Percentiles rank a stretch among this genome's conserved stretches.
Evolutionary conservation across 169 alveolate species (phyloP).

Genomic region (Plasmodium billcollinsi): DNA sequence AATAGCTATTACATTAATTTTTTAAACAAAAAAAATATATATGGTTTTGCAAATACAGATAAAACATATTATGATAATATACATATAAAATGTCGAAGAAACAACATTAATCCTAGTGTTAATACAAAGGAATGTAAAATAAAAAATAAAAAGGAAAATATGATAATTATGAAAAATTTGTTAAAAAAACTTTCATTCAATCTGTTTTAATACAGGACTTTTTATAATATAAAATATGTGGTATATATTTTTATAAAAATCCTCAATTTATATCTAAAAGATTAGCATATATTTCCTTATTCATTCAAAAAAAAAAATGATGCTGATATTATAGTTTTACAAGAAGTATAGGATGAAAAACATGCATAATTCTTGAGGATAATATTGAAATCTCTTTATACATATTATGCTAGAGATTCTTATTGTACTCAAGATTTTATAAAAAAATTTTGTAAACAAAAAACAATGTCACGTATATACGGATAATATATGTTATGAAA

Average conservation of each 20-base stretch:
- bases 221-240: constrained; percentile 90
- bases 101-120: neutral
- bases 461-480: neutral
- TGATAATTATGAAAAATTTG: constrained; percentile 28
- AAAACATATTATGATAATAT: neutral
- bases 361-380: constrained; percentile 89
- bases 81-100: neutral
- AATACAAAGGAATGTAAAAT: neutral
- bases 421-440: constrained; percentile 33
- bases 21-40: neutral
- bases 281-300: constrained; percentile 88
- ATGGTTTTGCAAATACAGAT: neutral
- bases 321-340: constrained; percentile 92
- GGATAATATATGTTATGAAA: neutral
- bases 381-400: constrained; percentile 85
- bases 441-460: constrained; percentile 1
- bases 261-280: constrained; percentile 92
- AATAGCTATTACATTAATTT: too few relatives aligned
- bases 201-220: constrained; percentile 92
- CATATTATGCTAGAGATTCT: constrained; percentile 86
- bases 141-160: neutral
- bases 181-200: constrained; percentile 84
- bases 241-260: constrained; percentile 89
- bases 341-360: constrained; percentile 89
- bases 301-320: constrained; percentile 87